A percentile compares a stretch with the other conserved stretches of the same genome.
Evolutionary conservation across 345 rosid species (phyloP).

Genomic region (Salix brachista): DNA sequence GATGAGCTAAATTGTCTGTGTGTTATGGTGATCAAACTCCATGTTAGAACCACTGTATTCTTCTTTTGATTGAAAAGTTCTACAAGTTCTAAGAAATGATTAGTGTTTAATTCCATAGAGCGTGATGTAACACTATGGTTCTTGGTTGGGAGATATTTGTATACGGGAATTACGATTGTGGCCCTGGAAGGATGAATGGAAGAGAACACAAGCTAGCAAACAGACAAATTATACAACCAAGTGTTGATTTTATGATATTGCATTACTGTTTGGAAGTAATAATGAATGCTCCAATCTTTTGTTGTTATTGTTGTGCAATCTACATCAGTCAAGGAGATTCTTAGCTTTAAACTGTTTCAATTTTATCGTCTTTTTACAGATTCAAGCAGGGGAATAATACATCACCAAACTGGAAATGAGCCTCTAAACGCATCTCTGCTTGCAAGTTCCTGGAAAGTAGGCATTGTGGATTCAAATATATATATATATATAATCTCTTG

Average conservation of each 20-base stretch:
- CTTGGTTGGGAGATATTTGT: constrained; percentile 17
- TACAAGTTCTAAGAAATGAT: too few relatives aligned
- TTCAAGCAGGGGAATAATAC: neutral
- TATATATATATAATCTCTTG: neutral
- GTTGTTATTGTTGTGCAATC: neutral
- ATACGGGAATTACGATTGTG: constrained; percentile 21
- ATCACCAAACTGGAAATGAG: constrained; percentile 1
- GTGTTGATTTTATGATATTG: constrained; percentile 16
- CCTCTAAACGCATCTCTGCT: constrained; percentile 15
- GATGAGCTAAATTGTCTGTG: neutral
- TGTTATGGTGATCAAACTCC: neutral
- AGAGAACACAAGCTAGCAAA: constrained; percentile 18
- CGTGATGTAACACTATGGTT: neutral
- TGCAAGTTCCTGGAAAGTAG: neutral
- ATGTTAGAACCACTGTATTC: neutral
- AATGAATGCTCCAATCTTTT: neutral
- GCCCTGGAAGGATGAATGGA: constrained; percentile 18
- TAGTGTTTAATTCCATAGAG: neutral
- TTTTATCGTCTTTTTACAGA: neutral
- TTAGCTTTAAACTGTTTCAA: neutral
- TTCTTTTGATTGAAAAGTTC: neutral
- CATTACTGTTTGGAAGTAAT: constrained; percentile 3
- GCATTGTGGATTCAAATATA: neutral
- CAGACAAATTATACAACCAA: constrained; percentile 32
- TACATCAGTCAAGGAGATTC: neutral